Evolutionary conservation across 345 rosid genomes (phyloP).

Genomic region (Hibiscus syriacus): DNA sequence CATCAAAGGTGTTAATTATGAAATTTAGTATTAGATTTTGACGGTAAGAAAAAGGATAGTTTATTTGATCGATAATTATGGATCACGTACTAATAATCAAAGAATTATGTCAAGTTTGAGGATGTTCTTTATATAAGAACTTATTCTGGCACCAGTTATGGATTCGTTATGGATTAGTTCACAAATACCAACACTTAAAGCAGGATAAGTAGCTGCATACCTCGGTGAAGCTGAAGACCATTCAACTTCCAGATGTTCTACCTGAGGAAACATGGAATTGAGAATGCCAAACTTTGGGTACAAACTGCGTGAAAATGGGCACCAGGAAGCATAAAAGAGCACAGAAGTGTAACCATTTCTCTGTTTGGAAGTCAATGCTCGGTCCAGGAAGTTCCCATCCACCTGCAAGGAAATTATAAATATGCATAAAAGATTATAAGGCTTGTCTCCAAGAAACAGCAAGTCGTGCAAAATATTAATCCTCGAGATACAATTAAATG

Average conservation of each 20-base stretch:
- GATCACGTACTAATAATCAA: neutral
- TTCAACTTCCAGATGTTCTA: neutral
- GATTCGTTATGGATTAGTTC: neutral
- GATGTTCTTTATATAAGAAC: neutral
- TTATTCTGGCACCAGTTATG: neutral
- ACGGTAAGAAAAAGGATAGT: neutral
- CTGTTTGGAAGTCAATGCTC: constrained; percentile 39
- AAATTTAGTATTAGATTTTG: neutral
- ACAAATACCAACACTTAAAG: neutral
- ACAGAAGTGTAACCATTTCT: constrained; percentile 33
- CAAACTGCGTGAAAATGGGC: constrained; percentile 54
- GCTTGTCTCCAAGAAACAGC: neutral
- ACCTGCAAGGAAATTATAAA: constrained; percentile 30
- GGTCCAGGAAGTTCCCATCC: constrained; percentile 61
- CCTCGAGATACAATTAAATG: neutral
- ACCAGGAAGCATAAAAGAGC: constrained; percentile 82
- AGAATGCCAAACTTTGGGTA: neutral
- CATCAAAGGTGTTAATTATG: neutral
- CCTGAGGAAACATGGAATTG: neutral
- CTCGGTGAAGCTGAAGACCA: neutral
- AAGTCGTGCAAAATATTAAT: constrained; percentile 5
- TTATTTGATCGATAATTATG: neutral
- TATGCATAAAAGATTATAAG: neutral
- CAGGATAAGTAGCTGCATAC: neutral
- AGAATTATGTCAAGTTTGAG: neutral